Percentiles rank a stretch among this genome's conserved stretches.
Evolutionary conservation across 1,284 basidiomycete genomes (phyloP).

Genomic region (Xanthoconium separans): DNA sequence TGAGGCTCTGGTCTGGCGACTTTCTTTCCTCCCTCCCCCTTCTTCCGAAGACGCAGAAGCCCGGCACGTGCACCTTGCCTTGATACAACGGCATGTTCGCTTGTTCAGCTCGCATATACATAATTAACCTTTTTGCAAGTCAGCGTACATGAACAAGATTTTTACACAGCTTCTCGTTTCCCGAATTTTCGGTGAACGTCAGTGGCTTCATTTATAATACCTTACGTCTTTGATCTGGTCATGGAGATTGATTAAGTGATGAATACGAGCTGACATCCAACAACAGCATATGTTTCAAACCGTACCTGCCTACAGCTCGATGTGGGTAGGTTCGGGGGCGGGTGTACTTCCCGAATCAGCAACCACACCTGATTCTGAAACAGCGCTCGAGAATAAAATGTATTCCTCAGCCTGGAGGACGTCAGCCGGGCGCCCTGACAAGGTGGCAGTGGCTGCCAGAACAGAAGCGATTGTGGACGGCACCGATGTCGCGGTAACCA

Average conservation of each 20-base stretch:
- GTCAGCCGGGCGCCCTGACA: not conserved
- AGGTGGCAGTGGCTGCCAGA: constrained; percentile 8
- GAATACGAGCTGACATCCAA: not conserved
- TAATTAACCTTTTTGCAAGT: too few relatives aligned
- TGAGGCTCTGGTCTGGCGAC: too few relatives aligned
- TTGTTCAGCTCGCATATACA: not conserved
- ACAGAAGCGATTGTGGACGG: constrained; percentile 15
- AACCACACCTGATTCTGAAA: not conserved
- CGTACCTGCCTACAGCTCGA: constrained; percentile 20
- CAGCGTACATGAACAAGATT: too few relatives aligned
- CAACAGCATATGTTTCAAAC: not conserved
- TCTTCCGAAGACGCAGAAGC: too few relatives aligned
- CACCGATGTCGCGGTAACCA: constrained; percentile 3
- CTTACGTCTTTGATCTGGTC: not conserved
- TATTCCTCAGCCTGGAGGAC: not conserved
- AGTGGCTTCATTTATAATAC: not conserved
- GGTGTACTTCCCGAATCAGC: not conserved
- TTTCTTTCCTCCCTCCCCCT: too few relatives aligned
- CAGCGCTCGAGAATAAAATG: not conserved
- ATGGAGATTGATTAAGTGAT: not conserved
- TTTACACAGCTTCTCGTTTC: too few relatives aligned
- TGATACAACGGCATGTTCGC: not conserved
- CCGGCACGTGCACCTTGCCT: too few relatives aligned
- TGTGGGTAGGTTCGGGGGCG: constrained; percentile 6
- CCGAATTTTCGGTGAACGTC: not conserved